Base-by-base conservation (phyloP, 2,329 filamentous ascomycete species). In the Ustulina deusta region DNA sequence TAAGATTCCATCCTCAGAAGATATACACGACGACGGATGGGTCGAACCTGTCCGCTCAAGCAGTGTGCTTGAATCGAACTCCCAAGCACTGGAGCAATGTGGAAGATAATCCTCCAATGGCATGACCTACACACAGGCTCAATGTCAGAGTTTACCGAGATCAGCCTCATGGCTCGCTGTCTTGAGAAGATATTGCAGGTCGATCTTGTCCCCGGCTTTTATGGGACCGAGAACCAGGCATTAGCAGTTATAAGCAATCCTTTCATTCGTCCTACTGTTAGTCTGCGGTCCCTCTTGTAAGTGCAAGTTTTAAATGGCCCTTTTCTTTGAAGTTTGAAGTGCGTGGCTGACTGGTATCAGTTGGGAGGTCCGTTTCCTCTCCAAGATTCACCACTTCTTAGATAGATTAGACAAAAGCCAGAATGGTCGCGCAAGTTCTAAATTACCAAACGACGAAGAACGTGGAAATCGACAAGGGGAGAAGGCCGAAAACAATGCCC, bases 151-250 rank as follows among this genome's bases (percentile, higher is more conserved):
- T 44, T 66, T 22, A 52, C 55, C 15, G 66, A 69, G 52, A 57
- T 61, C n/a, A 63, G 63, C 22, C 55, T 66, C 5, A 44, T 63
- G 20, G 66, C 63, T 38, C 63, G 66, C 10, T 69, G 63, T 13
- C 49, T 66, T 10, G 66, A 69, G 55, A 69, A 69, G 38, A 69
- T 69, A 7, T 32, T 69, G 27, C 60, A 65, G 17, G 63, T 69
- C 34, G 66, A 69, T 22, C 60, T 69, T n/a, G 55, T 69, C 7
- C 66, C 66, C 13, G 49, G 42, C 6, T 1, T 44, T 11, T 55
- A 29, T 52, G 34, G 9, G 22, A 25, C 15, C 17, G 22, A 20
- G 3, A 20, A 27, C 22, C 3, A 27, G 22, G n/a, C 46, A 40
- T 42, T 44, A 4, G 54, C 54, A 36, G 20, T 58, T 36, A 40